phyloP scores from a whole-genome alignment of 2,329 filamentous ascomycete genomes.

The Penicillium sp. region DNA sequence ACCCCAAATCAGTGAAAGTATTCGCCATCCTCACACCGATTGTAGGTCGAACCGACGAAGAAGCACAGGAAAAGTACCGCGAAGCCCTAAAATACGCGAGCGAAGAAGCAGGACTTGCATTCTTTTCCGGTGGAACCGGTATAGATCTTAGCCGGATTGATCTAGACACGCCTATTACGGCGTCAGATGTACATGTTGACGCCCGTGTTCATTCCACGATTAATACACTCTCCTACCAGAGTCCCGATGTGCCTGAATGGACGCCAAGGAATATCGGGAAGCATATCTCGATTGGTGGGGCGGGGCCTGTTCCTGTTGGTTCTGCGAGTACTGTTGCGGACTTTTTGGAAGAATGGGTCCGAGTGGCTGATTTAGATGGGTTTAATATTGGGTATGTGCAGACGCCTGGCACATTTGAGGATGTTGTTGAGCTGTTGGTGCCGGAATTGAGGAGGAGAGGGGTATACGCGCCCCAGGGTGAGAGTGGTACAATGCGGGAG shows the following conservation, averaged over 20 bases:
- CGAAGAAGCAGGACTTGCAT: not conserved
- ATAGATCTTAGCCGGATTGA: slow-evolving; percentile 1
- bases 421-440: slow-evolving; percentile 26
- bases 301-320: slow-evolving; percentile 12
- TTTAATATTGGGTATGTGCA: slow-evolving; percentile 27
- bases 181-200: slow-evolving; percentile 12
- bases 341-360: slow-evolving; percentile 28
- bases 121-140: not conserved
- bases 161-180: not conserved
- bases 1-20: not conserved
- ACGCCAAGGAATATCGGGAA: slow-evolving; percentile 14
- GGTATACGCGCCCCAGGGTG: slow-evolving; percentile 16
- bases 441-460: slow-evolving; percentile 28
- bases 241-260: slow-evolving; percentile 8
- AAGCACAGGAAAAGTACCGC: not conserved
- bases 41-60: not conserved
- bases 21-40: slow-evolving; percentile 2
- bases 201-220: slow-evolving; percentile 10
- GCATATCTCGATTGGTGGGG: slow-evolving; percentile 20
- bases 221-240: slow-evolving; percentile 8
- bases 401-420: slow-evolving; percentile 28
- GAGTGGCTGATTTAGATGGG: slow-evolving; percentile 26
- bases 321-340: slow-evolving; percentile 27
- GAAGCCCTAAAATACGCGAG: not conserved
- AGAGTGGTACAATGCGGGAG: slow-evolving; percentile 1